Base-by-base conservation (phyloP, 2,329 filamentous ascomycete genomes). In the Didymella segeticola region DNA sequence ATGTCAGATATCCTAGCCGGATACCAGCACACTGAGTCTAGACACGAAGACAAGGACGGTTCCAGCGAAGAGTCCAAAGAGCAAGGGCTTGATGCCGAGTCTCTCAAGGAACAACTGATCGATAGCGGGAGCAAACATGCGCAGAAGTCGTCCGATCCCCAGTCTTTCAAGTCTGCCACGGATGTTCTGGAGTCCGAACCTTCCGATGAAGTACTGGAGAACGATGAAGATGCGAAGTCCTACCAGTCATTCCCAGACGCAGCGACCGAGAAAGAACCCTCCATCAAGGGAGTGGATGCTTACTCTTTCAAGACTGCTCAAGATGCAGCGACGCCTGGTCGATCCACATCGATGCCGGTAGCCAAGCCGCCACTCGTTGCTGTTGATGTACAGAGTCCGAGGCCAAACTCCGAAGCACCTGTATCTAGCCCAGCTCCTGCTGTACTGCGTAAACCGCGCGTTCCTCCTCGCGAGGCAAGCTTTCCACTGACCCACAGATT, bases 161-260 rank as follows among this genome's bases (percentile, higher is more conserved):
- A 70, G 43, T 73, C 71, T 6, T 74, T 70, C 61, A 72, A 72
- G 46, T 69, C 70, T 23, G 71, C 66, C 30, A 67, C 64, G 6
- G 60, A 66, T 46, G 37, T 61, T 12, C 49, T 60, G 7, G 58
- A 68, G n/a, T 37, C 48, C 27, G 45, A 45, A 23, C 37, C 48
- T 10, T 37, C 43, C 2, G 42, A 57, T 7, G 20, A 10, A 14
- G 20, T 26, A 3, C 30, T 29, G 5, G 52, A 55, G 20, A 22
- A 34, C 2, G 51, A 46, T 7, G 51, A 43, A 10, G 53, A 56
- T 29, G 56, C 37, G n/a, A 60, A 48, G 11, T 62, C 60, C 7
- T 58, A 57, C 37, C 57, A 54, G n/a, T 63, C 61, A 5, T 54
- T 37, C 29, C 46, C 52, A 20, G 54, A 64, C 17, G 41, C 39